Evolutionary conservation across 1,284 basidiomycete genomes (phyloP).

Genomic region (Laetiporus sulphureus): DNA sequence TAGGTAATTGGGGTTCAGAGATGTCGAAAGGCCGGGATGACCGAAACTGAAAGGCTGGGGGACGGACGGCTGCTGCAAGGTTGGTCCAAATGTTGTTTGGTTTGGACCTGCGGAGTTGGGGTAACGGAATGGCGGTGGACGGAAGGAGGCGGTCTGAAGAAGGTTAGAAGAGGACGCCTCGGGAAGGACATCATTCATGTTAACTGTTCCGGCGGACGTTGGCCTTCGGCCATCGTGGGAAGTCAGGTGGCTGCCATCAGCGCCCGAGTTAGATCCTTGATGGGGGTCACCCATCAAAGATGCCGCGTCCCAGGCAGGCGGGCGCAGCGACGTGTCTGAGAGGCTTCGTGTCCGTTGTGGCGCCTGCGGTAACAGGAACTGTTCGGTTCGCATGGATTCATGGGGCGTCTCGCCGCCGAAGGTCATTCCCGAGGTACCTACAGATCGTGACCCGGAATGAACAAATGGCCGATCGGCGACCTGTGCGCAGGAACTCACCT

Average conservation of each 20-base stretch:
- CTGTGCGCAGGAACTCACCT: conserved; percentile 13
- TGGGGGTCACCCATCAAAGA: conserved; percentile 28
- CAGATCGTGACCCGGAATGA: conserved; percentile 21
- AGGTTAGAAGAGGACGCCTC: conserved; percentile 23
- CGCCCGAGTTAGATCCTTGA: conserved; percentile 17
- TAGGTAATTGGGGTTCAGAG: conserved; percentile 33
- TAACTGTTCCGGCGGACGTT: conserved; percentile 29
- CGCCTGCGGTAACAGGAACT: conserved; percentile 27
- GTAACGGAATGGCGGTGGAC: conserved; percentile 13
- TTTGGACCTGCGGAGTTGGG: conserved; percentile 26
- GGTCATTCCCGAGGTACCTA: conserved; percentile 16
- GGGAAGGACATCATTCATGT: conserved; percentile 42
- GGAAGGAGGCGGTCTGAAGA: conserved; percentile 14
- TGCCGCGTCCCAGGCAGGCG: conserved; percentile 45
- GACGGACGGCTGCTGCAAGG: conserved; percentile 17
- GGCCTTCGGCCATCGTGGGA: conserved; percentile 15
- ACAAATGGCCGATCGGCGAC: conserved; percentile 25
- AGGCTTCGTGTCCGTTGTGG: conserved; percentile 40
- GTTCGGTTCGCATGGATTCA: conserved; percentile 16
- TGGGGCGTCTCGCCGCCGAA: conserved; percentile 12
- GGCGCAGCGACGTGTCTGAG: conserved; percentile 53
- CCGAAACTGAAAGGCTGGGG: conserved; percentile 24
- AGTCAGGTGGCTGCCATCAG: conserved; percentile 6
- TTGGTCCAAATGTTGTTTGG: conserved; percentile 24
- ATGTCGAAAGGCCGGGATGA: conserved; percentile 9